These are phyloP conservation scores for Wickerhamomyces alni DNA, from an alignment of 805 yeast species.

Conservation along the genomic window DNA sequence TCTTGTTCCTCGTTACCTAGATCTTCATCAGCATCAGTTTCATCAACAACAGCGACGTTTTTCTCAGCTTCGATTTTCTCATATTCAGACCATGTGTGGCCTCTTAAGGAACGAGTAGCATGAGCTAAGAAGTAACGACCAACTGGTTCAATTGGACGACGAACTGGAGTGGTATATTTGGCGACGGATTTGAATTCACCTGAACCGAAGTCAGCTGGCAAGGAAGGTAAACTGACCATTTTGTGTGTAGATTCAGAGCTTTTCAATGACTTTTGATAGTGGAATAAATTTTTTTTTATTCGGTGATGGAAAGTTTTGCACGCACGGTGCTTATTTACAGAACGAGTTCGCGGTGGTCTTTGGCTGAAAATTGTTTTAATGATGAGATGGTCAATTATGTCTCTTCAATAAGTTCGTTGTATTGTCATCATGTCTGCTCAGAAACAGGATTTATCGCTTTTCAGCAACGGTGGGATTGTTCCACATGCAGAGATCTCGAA, in stretches of 20 bases:
- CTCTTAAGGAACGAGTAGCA: conserved; percentile 91
- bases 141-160: conserved; percentile 91
- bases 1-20: conserved; percentile 71
- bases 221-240: conserved; percentile 38
- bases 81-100: conserved; percentile 98
- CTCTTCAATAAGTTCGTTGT: background rate
- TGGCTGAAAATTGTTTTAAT: background rate
- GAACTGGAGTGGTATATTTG: conserved; percentile 52
- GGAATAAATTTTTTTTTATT: too few relatives aligned
- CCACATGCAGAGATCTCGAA: conserved; percentile 18
- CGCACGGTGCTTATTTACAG: too few relatives aligned
- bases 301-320: too few relatives aligned
- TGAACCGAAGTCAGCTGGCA: conserved; percentile 51
- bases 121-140: conserved; percentile 95
- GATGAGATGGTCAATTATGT: too few relatives aligned
- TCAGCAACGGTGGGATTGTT: conserved; percentile 42
- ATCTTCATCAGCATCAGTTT: conserved; percentile 42
- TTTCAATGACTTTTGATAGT: background rate
- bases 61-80: conserved; percentile 90
- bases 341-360: too few relatives aligned
- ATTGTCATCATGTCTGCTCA: conserved; percentile 27
- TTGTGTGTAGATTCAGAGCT: background rate
- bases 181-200: conserved; percentile 42
- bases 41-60: conserved; percentile 70
- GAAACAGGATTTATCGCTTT: conserved; percentile 53